These are phyloP conservation scores for Glycine latifolia DNA, from an alignment of 306 rosid species.

Conservation along the genomic window DNA sequence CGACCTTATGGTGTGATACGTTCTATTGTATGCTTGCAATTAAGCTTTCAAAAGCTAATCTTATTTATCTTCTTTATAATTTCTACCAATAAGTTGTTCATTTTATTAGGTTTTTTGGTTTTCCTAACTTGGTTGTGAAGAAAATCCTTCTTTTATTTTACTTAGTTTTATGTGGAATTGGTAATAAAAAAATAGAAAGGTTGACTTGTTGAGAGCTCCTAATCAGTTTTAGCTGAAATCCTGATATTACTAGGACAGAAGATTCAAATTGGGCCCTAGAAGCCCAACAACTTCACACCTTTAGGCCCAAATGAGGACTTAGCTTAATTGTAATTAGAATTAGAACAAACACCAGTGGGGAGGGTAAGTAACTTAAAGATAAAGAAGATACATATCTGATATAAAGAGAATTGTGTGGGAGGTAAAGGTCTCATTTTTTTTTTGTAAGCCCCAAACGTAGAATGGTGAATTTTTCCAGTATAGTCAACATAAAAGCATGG, in stretches of 20 bases:
- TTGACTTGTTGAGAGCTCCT: background rate
- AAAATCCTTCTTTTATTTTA: no score
- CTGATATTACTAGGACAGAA: background rate
- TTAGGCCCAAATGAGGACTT: background rate
- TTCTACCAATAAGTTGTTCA: constrained; percentile 6
- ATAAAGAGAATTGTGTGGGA: background rate
- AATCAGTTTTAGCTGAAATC: background rate
- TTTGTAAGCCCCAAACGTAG: background rate
- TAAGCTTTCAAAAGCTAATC: constrained; percentile 4
- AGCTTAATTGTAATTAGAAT: constrained; percentile 3
- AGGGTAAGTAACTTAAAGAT: background rate
- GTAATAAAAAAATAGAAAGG: background rate
- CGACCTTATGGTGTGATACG: background rate
- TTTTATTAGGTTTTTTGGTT: background rate
- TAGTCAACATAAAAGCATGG: background rate
- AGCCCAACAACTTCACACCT: background rate
- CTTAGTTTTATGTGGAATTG: background rate
- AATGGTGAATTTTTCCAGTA: background rate
- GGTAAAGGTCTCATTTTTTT: background rate
- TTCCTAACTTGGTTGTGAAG: background rate
- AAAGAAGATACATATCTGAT: background rate
- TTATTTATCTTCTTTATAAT: background rate
- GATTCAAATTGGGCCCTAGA: background rate
- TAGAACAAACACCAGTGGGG: background rate
- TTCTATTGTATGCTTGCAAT: background rate